These are phyloP conservation scores for Moesziomyces aphidis DNA, from an alignment of 1,284 basidiomycete species.

Conservation along the genomic window DNA sequence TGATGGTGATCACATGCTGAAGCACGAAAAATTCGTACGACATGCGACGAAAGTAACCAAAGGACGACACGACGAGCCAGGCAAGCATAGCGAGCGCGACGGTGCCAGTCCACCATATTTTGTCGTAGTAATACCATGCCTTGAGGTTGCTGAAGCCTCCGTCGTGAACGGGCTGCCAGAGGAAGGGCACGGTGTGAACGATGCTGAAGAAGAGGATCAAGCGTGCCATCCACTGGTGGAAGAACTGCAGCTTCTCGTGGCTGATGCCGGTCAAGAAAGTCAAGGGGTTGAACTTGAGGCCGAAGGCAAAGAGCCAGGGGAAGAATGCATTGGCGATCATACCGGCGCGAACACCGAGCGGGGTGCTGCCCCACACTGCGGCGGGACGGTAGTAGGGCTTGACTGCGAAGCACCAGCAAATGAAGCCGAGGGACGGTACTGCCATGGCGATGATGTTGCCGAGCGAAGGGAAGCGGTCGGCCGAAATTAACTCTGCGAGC, in stretches of 20 bases:
- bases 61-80: slow-evolving; percentile 48
- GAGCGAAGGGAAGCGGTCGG: slow-evolving; percentile 36
- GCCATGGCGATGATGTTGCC: slow-evolving; percentile 33
- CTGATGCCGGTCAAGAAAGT: slow-evolving; percentile 55
- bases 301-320: slow-evolving; percentile 57
- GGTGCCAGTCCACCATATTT: slow-evolving; percentile 55
- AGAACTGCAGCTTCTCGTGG: slow-evolving; percentile 63
- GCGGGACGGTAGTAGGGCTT: slow-evolving; percentile 56
- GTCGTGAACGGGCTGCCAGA: slow-evolving; percentile 52
- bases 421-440: slow-evolving; percentile 26
- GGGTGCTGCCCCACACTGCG: slow-evolving; percentile 52
- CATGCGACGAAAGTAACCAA: slow-evolving; percentile 47
- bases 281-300: slow-evolving; percentile 63
- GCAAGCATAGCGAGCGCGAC: slow-evolving; percentile 45
- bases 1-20: slow-evolving; percentile 52
- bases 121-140: slow-evolving; percentile 45
- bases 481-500: slow-evolving; percentile 24
- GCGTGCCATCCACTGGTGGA: slow-evolving; percentile 60
- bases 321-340: slow-evolving; percentile 59
- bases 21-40: slow-evolving; percentile 65
- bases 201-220: slow-evolving; percentile 59
- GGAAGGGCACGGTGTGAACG: slow-evolving; percentile 62
- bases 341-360: slow-evolving; percentile 55
- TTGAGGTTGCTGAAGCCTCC: slow-evolving; percentile 48
- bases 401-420: slow-evolving; percentile 48